These are phyloP conservation scores for Hericium coralloides DNA, from an alignment of 768 basidiomycete genomes.

Conservation along the genomic window DNA sequence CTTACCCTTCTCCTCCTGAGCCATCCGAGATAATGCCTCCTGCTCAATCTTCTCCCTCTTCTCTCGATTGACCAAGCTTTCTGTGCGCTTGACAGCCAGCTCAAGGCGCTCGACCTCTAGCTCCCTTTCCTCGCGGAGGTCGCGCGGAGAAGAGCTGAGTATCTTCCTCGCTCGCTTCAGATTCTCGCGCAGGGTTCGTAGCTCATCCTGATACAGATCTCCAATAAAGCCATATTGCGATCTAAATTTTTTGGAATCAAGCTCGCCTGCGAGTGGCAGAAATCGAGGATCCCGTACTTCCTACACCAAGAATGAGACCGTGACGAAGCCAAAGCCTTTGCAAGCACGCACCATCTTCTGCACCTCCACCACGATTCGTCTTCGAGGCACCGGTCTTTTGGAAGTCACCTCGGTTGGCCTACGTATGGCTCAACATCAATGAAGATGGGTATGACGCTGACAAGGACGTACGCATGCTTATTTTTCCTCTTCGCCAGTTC, in stretches of 20 bases:
- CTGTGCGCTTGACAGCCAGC: constrained; percentile 61
- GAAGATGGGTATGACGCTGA: no score
- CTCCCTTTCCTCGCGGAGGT: constrained; percentile 51
- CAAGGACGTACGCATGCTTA: constrained; percentile 76
- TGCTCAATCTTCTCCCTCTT: constrained; percentile 61
- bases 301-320: constrained; percentile 28
- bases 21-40: constrained; percentile 43
- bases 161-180: constrained; percentile 62
- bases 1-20: constrained; percentile 53
- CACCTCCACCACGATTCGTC: constrained; percentile 59
- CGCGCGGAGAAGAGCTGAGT: constrained; percentile 48
- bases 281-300: constrained; percentile 85
- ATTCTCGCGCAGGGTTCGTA: constrained; percentile 53
- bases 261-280: constrained; percentile 59
- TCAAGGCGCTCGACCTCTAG: constrained; percentile 66
- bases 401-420: constrained; percentile 81
- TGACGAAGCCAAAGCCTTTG: not conserved
- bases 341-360: constrained; percentile 44
- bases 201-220: constrained; percentile 54
- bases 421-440: constrained; percentile 1
- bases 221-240: constrained; percentile 70
- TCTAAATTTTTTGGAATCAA: constrained; percentile 55
- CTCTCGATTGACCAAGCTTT: constrained; percentile 71
- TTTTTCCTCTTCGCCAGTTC: constrained; percentile 51
- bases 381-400: constrained; percentile 74